phyloP scores from a whole-genome alignment of 169 alveolate genomes.

The Plasmodium billcollinsi region DNA sequence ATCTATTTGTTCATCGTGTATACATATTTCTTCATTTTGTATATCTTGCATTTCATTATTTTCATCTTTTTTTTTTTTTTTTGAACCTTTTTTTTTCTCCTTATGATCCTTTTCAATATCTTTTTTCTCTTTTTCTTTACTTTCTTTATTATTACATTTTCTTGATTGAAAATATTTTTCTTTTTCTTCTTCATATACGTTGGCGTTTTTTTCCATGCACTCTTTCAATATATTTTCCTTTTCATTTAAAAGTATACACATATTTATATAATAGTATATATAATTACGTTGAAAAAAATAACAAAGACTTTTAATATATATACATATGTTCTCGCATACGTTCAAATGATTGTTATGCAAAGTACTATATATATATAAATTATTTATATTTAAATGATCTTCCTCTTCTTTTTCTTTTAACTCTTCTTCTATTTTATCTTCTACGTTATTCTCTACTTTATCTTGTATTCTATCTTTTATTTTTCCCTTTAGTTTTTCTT shows the following conservation, averaged over 20 bases:
- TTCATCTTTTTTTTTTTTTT: neutral
- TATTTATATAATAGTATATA: constrained; percentile 46
- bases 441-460: neutral
- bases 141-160: neutral
- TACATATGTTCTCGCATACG: constrained; percentile 40
- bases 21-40: neutral
- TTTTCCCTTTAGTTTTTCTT: neutral
- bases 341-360: constrained; percentile 19
- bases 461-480: neutral
- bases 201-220: constrained; percentile 17
- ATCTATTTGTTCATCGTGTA: neutral
- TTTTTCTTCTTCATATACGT: constrained; percentile 3
- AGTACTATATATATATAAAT: constrained; percentile 33
- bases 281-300: constrained; percentile 54
- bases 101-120: neutral
- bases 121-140: constrained; percentile 8
- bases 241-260: constrained; percentile 45
- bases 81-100: neutral
- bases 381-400: constrained; percentile 9
- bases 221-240: constrained; percentile 22
- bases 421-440: neutral
- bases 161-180: neutral
- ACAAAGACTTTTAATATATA: constrained; percentile 56
- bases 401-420: constrained; percentile 2
- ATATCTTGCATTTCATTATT: constrained; percentile 13